Conservation (phyloP, 176 grass and related monocot species). For the Calamus simplicifolius region DNA sequence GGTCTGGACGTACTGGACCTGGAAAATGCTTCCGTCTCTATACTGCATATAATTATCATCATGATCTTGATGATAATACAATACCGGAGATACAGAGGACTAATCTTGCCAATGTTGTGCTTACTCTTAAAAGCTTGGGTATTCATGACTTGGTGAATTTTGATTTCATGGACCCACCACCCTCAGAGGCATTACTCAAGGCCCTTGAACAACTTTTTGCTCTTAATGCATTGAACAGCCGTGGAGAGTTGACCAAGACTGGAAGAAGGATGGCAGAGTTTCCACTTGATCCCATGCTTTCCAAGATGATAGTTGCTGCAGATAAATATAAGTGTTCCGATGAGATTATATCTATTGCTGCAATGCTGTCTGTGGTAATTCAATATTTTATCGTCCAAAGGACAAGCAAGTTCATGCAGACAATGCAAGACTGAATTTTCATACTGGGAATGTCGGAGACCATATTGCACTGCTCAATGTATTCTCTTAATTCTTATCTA, state of each 20-base stretch:
- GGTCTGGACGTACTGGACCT: conserved; percentile 85
- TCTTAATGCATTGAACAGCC: conserved; percentile 77
- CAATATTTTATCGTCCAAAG: conserved; percentile 93
- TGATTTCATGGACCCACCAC: conserved; percentile 95
- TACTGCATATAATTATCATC: conserved; percentile 75
- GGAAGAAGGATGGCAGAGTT: conserved; percentile 95
- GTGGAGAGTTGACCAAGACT: conserved; percentile 88
- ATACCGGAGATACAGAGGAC: conserved; percentile 89
- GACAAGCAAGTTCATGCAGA: conserved; percentile 96
- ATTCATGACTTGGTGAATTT: conserved; percentile 98
- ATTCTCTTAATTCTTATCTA: conserved; percentile 11
- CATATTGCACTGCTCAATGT: conserved; percentile 90
- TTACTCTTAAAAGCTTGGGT: conserved; percentile 85
- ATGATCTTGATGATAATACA: conserved; percentile 89
- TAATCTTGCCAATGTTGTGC: conserved; percentile 86
- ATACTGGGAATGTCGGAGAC: conserved; percentile 85
- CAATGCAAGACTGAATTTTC: conserved; percentile 85
- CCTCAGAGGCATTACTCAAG: conserved; percentile 77
- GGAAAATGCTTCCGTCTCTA: conserved; percentile 93
- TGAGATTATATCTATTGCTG: conserved; percentile 65
- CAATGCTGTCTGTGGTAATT: conserved; percentile 86
- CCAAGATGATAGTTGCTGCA: conserved; percentile 81
- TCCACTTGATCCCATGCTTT: conserved; percentile 90
- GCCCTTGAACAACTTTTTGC: conserved; percentile 96
- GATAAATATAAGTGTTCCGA: conserved; percentile 93